phyloP scores from a whole-genome alignment of 108 stramenopile species.

The Skeletonema menzelii region DNA sequence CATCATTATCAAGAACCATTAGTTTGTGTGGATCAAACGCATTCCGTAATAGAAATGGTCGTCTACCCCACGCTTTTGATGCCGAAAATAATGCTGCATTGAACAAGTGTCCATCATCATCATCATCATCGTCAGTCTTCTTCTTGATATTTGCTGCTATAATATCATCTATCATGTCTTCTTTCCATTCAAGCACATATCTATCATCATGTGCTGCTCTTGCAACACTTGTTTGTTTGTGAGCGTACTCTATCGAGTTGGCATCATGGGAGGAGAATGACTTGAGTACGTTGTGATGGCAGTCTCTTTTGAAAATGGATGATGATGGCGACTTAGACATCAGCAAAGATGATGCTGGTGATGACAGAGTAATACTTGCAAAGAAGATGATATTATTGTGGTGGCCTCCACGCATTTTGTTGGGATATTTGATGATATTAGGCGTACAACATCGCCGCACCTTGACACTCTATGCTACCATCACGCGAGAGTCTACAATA shows the following conservation, averaged over 20 bases:
- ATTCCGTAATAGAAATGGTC: slow-evolving; percentile 59
- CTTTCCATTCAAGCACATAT: neutral
- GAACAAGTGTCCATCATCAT: slow-evolving; percentile 5
- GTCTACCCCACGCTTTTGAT: slow-evolving; percentile 60
- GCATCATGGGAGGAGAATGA: neutral
- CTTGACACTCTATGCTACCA: too few species aligned
- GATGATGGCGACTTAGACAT: neutral
- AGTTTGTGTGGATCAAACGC: slow-evolving; percentile 53
- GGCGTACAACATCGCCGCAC: too few species aligned
- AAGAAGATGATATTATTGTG: neutral
- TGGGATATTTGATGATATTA: neutral
- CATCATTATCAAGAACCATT: neutral
- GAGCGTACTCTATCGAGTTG: neutral
- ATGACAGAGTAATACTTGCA: neutral
- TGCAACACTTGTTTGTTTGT: neutral
- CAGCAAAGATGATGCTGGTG: neutral
- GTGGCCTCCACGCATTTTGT: neutral
- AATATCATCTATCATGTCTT: neutral
- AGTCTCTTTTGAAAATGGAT: neutral
- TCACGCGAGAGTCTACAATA: too few species aligned
- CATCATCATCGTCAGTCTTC: neutral
- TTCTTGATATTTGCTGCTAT: neutral
- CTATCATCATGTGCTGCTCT: neutral
- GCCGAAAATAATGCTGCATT: slow-evolving; percentile 18
- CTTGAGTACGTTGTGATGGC: neutral